Conservation (phyloP, 2,329 filamentous ascomycete genomes). For the Fusarium sp. region DNA sequence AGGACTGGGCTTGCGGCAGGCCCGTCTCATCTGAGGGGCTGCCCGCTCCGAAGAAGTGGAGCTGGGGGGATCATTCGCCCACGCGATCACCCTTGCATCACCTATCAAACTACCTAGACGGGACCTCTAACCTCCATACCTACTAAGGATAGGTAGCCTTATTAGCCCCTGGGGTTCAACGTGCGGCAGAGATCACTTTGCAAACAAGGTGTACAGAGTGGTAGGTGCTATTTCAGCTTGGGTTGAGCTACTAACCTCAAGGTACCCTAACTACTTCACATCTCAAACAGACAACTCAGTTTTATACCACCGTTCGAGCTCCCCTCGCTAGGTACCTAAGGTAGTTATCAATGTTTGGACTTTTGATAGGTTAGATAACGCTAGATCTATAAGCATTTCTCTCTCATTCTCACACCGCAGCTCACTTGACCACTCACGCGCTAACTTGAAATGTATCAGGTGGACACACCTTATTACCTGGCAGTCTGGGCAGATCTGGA, state of each 20-base stretch:
- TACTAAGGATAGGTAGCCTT: neutral
- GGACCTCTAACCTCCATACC: neutral
- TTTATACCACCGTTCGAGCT: neutral
- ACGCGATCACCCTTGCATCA: conserved; percentile 39
- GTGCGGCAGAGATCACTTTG: neutral
- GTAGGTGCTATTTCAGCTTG: neutral
- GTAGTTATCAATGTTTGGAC: neutral
- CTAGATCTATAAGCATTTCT: neutral
- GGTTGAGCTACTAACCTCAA: neutral
- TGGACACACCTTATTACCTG: conserved; percentile 27
- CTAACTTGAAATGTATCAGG: conserved; percentile 30
- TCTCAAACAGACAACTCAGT: neutral
- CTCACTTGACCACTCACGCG: conserved; percentile 10
- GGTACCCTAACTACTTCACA: neutral
- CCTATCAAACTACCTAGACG: neutral
- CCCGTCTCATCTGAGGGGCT: conserved; percentile 27
- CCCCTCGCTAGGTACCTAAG: neutral
- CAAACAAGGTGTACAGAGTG: neutral
- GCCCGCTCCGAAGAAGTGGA: conserved; percentile 23
- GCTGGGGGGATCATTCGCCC: conserved; percentile 22
- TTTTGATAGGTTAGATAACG: neutral
- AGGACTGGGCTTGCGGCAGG: conserved; percentile 13
- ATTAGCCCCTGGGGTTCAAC: neutral
- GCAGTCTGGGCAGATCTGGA: conserved; percentile 8
- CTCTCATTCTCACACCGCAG: neutral